Evolutionary conservation across 306 rosid genomes (phyloP), one percentile per base, ranked within the genome.

Genomic region (Bauhinia variegata): DNA sequence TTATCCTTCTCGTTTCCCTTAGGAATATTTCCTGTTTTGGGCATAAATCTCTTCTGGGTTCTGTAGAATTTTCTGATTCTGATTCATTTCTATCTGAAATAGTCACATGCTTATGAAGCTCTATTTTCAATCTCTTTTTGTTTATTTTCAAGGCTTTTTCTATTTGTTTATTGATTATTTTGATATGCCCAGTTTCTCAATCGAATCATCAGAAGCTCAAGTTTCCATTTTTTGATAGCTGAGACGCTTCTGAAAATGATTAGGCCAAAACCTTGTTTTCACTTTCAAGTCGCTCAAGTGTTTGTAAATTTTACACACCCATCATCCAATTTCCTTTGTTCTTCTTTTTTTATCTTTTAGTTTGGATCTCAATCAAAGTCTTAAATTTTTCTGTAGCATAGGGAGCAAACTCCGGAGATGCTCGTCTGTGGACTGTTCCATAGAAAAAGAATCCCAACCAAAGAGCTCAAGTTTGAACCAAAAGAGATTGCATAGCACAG

Each of bases 11-110:
- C 16, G 37, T 33, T 51, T 47, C 39, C 41, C 49, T 56, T 37
- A 23, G 68, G 3, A 19, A 34, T 52, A 6, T 13, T 56, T 37
- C 51, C 30, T 32, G 5, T 47, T 54, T 39, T 23, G 57, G 48
- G 52, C 75, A 55, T 79, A 69, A 70, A 63, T 81, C 83, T 79
- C 85, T 46, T 42, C 69, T 68, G 67, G 75, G 57, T 62, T 78
- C 63, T 57, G 33, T 44, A 59, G 58, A 63, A 67, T 72, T 63
- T 64, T n/a, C 53, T 72, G 46, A 65, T 63, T 44, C 16, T 8
- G 65, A 61, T 65, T 31, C 64, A 36, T 55, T 71, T 78, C 57
- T 19, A 11, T 60, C 46, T 8, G 46, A 66, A 37, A 63, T 18
- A 54, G 2, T 42, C 33, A 13, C 37, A 72, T 48, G 38, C 53